Base-by-base conservation (phyloP, 805 yeast genomes). In the Isabelozyma pseudorhagii region DNA sequence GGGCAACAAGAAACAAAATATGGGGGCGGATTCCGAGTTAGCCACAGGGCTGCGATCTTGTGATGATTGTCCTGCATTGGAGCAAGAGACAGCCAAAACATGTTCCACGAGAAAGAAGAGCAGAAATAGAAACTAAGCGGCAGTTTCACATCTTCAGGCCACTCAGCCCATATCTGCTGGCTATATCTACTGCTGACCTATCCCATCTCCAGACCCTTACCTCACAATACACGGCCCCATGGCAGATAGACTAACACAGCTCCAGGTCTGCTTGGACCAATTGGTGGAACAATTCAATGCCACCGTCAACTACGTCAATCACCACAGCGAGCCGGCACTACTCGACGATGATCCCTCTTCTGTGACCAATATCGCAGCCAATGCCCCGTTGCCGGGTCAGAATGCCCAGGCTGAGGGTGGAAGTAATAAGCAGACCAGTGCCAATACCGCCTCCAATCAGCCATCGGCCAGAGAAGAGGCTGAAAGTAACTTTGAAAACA, bases 211-310 rank as follows among this genome's bases (percentile, higher is more conserved):
- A 2, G 17, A 2, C 17, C 17, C 17, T 15, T 15, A 15, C 17
- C 17, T 15, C 25, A 21, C 25, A 21, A 21, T 21, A 21, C 15
- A 2, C 21, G 11, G 15, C 40, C 25, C 34, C 29, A 85, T 88
- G 96, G 77, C 96, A 0, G 98, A 92, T 68, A 76, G 97, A 61
- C 74, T 92, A 38, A 89, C 97, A 2, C 98, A 92, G 64, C 77
- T 92, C 21, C 98, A 92, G 61, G 79, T 88, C 42, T 89, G 97
- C 58, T 73, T 92, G 38, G 98, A 92, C 65, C 91, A 82, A 63
- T 77, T 88, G 51, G 80, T 85, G 51, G 94, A 88, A 53, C 92
- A 87, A 67, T 85, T 88, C 69, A 82, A 84, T 56, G 89, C 93
- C 2, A 83, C 94, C 2, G 70, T 87, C 46, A 85, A 85, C 60